Evolutionary conservation across 768 basidiomycete genomes (phyloP).

Genomic region (Suillus hirtellus): DNA sequence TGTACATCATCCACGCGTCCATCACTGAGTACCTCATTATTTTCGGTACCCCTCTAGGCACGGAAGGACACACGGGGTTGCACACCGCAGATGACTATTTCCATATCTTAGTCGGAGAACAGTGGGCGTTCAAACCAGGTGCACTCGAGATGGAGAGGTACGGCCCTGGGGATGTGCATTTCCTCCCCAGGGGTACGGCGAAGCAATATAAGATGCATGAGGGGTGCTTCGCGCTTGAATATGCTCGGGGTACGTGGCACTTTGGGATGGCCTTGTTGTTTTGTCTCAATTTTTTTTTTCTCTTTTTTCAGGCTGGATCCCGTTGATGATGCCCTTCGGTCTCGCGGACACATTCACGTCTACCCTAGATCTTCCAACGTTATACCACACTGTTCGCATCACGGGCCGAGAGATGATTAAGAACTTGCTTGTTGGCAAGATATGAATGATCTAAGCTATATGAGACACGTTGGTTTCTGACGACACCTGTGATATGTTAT

Average conservation of each 20-base stretch:
- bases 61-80: conserved; percentile 92
- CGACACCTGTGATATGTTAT: background rate
- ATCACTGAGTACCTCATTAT: conserved; percentile 97
- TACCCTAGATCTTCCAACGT: conserved; percentile 82
- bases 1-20: conserved; percentile 97
- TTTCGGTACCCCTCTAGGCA: conserved; percentile 94
- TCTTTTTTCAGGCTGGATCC: conserved; percentile 82
- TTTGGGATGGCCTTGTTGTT: background rate
- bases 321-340: conserved; percentile 94
- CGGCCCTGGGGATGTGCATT: conserved; percentile 79
- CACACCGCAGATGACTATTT: conserved; percentile 99
- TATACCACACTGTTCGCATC: conserved; percentile 75
- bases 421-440: conserved; percentile 86
- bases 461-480: background rate
- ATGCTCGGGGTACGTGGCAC: conserved; percentile 73
- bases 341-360: conserved; percentile 83
- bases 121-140: conserved; percentile 90
- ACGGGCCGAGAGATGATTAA: conserved; percentile 81
- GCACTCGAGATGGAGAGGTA: conserved; percentile 85
- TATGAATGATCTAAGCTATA: conserved; percentile 49
- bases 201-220: conserved; percentile 99
- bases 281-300: background rate
- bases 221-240: conserved; percentile 94
- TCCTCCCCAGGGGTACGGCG: conserved; percentile 75
- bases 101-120: conserved; percentile 90